phyloP scores from a whole-genome alignment of 176 grass and related monocot species.

The Oryza glumipatula region DNA sequence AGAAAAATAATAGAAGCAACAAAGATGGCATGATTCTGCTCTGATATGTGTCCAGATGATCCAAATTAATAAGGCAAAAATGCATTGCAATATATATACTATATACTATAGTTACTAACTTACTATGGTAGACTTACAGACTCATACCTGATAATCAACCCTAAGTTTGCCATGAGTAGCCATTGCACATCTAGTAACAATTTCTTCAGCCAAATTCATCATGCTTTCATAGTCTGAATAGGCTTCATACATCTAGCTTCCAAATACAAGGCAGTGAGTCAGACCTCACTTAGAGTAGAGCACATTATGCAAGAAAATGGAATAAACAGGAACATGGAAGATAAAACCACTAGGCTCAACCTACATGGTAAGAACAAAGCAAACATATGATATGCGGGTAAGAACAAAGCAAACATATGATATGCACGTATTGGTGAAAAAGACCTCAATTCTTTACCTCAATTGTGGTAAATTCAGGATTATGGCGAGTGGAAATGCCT shows the following conservation, averaged over 20 bases:
- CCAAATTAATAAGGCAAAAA: conserved; percentile 12
- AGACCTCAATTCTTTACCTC: conserved; percentile 55
- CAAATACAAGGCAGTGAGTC: conserved; percentile 45
- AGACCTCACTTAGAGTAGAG: conserved; percentile 30
- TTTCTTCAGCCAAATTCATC: conserved; percentile 98
- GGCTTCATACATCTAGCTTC: conserved; percentile 97
- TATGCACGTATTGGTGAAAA: background rate
- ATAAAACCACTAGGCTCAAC: conserved; percentile 34
- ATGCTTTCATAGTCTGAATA: conserved; percentile 99
- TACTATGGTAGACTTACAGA: conserved; percentile 33
- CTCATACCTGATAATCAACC: conserved; percentile 83
- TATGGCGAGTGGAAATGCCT: conserved; percentile 97
- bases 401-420: conserved; percentile 10
- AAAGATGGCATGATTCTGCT: conserved; percentile 20
- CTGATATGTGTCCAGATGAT: conserved; percentile 6
- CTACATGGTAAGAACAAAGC: background rate
- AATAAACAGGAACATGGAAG: conserved; percentile 29
- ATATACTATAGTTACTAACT: conserved; percentile 20
- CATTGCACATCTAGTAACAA: conserved; percentile 82
- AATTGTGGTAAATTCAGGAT: conserved; percentile 99
- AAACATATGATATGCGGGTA: conserved; percentile 5
- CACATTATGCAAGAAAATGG: conserved; percentile 25
- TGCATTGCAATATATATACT: conserved; percentile 19
- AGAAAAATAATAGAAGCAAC: conserved; percentile 14
- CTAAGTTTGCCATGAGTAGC: conserved; percentile 75